Base-by-base conservation (phyloP, 176 grass and related monocot genomes). In the Calamus simplicifolius region DNA sequence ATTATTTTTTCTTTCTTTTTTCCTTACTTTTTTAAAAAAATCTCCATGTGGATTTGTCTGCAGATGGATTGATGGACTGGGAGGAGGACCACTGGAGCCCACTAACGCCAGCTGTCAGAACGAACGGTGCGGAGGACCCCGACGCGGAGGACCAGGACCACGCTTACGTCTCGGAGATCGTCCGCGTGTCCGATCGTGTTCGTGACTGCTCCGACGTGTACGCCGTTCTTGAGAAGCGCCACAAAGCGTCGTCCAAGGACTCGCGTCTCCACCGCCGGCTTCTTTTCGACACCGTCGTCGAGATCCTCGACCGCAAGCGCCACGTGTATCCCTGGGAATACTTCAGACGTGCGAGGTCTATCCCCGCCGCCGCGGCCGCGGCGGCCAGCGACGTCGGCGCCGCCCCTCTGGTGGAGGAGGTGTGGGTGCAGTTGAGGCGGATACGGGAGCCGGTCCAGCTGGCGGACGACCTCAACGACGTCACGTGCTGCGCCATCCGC, bases 301-400 rank as follows among this genome's bases (percentile, higher is more conserved):
- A 97, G 79, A 82, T 75, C 13, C 61, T 97, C 17, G 83, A 85
- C 61, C 60, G 67, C 17, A 75, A 75, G 62, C 75, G 80, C 18
- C 3, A 59, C 51, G 81, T 75, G n/a, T 77, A 62, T 13, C 57
- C 87, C 0, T 85, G 80, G 83, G 87, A 91, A 10, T 56, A 43
- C 56, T 70, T 59, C 38, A n/a, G 43, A 10, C 68, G 56, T 4
- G 6, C 35, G 30, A 5, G 1, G 56, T 25, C 25, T n/a, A 7
- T 18, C 25, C 10, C 72, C 77, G 1, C 63, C 71, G 12, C 43
- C 68, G 28, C 73, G 70, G 61, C 26, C 18, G 31, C 52, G 66
- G 72, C 51, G 69, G 12, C 2, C 51, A 64, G 16, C 2, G 79
- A 35, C 18, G 31, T 49, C 6, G 56, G 8, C 35, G 35, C 10